Percentiles rank a stretch among this genome's conserved stretches.
Conservation (phyloP, 805 yeast species). For the Suhomyces faveliae region DNA sequence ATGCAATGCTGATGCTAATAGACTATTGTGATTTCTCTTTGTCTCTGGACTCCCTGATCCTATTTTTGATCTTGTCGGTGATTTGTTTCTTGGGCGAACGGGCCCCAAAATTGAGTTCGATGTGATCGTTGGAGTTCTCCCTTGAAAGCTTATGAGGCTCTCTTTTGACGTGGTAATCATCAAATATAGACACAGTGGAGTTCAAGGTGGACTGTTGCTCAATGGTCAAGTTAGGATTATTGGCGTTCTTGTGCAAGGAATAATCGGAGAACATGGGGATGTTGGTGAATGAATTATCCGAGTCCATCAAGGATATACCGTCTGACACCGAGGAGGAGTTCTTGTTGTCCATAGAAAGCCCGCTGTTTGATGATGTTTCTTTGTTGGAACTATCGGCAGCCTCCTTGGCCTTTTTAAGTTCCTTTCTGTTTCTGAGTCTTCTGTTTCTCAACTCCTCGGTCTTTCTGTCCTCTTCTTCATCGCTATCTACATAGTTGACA, state of each 20-base stretch:
- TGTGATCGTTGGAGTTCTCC: conserved; percentile 21
- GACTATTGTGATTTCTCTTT: conserved; percentile 4
- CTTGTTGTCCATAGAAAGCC: conserved; percentile 17
- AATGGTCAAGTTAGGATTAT: conserved; percentile 19
- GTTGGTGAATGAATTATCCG: conserved; percentile 60
- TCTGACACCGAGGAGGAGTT: conserved; percentile 49
- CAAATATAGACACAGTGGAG: conserved; percentile 32
- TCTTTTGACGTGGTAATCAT: conserved; percentile 26
- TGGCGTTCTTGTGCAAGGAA: conserved; percentile 33
- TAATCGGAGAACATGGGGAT: conserved; percentile 63
- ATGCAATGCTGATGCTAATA: background rate
- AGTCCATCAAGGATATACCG: conserved; percentile 60
- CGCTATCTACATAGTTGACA: conserved; percentile 38
- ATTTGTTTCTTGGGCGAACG: conserved; percentile 14
- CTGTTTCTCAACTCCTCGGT: conserved; percentile 48
- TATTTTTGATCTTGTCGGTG: conserved; percentile 34
- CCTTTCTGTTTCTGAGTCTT: conserved; percentile 31
- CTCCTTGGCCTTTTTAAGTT: conserved; percentile 15
- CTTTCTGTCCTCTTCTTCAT: conserved; percentile 50
- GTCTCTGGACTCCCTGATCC: conserved; percentile 37
- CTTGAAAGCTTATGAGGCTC: conserved; percentile 17
- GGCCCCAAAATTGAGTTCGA: conserved; percentile 34
- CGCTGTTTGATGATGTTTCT: conserved; percentile 17
- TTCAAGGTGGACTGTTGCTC: conserved; percentile 26
- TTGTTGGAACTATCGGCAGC: conserved; percentile 7